Base-by-base conservation (phyloP, 495 filamentous ascomycete genomes). In the Apiosordaria backusii region DNA sequence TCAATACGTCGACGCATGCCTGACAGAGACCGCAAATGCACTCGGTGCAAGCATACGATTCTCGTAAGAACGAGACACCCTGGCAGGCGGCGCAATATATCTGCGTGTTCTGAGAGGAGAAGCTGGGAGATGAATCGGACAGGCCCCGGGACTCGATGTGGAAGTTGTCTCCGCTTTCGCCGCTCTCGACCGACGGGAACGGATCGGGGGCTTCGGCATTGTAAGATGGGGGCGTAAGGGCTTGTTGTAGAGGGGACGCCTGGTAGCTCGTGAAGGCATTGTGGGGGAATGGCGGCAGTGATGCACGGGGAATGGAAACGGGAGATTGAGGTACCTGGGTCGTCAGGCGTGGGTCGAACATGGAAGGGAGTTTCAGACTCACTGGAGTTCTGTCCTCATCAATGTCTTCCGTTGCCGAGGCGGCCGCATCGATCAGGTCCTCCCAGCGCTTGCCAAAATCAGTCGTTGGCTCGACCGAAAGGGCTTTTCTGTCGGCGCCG, bases 21-120 rank as follows among this genome's bases (percentile, higher is more conserved):
- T 86, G 88, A 72, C 93, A 97, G 58, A 97, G 84, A 2, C 93
- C 93, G 73, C 91, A 95, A 60, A 97, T 96, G 74, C 93, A 97
- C 73, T 97, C 92, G 0, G 92, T 96, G 77, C 93, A 97, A 15
- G 93, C 93, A 73, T 90, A 97, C 29, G 90, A 92, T 65, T 93
- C 89, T 65, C 87, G 87, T 55, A 97, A 76, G 3, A 89, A 76
- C 66, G 88, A 92, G 3, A 89, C 76, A 21, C 88, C 85, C 67
- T 89, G 88, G 74, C 93, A 97, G 19, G 87, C 86, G 0, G 93
- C 90, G 75, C 93, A 97, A 71, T 92, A 96, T 19, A 97, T 94
- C 68, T 95, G 90, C 18, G 94, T 88, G 63, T 78, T 88, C 74
- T 83, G 84, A 4, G 82, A 81, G 35, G 81, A 80, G 68, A 80